These are phyloP conservation scores for Pseudogymnoascus sp. DNA, from an alignment of 2,329 filamentous ascomycete genomes.

Conservation along the genomic window DNA sequence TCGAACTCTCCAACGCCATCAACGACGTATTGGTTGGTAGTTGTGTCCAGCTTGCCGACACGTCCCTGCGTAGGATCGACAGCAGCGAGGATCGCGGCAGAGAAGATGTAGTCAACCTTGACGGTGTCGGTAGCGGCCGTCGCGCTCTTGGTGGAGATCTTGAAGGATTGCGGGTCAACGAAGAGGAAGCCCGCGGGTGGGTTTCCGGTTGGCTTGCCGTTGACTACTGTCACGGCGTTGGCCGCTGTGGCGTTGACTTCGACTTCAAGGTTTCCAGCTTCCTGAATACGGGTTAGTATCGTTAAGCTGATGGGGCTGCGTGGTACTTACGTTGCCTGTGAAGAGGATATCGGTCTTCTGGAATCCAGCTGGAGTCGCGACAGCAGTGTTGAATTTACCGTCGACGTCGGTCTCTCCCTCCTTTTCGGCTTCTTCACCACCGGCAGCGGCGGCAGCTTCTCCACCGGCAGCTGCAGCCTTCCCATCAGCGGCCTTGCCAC, in stretches of 20 bases:
- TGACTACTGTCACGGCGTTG: not conserved
- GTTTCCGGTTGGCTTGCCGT: not conserved
- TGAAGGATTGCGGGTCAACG: not conserved
- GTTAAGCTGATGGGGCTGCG: not conserved
- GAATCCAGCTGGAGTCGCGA: not conserved
- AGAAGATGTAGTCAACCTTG: slow-evolving; percentile 15
- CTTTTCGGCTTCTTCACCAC: not conserved
- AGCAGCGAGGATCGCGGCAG: slow-evolving; percentile 19
- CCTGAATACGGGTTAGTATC: not conserved
- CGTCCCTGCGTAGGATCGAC: slow-evolving; percentile 32
- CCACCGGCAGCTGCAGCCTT: not conserved
- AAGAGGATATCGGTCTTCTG: not conserved
- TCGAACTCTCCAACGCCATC: slow-evolving; percentile 34
- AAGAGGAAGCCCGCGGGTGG: not conserved
- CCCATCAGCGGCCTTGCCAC: not conserved
- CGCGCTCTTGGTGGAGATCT: slow-evolving; percentile 26
- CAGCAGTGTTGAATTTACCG: not conserved
- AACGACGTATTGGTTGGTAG: slow-evolving; percentile 33
- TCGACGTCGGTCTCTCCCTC: not conserved
- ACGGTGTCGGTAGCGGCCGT: not conserved
- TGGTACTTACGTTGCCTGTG: slow-evolving; percentile 2
- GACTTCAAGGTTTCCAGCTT: slow-evolving; percentile 24
- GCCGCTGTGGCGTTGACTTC: slow-evolving; percentile 1
- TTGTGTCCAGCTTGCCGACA: slow-evolving; percentile 31
- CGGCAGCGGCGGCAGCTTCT: not conserved